Evolutionary conservation across 768 basidiomycete genomes (phyloP), one percentile per base, ranked within the genome.

Genomic region (Rhodotorula babjevae): DNA sequence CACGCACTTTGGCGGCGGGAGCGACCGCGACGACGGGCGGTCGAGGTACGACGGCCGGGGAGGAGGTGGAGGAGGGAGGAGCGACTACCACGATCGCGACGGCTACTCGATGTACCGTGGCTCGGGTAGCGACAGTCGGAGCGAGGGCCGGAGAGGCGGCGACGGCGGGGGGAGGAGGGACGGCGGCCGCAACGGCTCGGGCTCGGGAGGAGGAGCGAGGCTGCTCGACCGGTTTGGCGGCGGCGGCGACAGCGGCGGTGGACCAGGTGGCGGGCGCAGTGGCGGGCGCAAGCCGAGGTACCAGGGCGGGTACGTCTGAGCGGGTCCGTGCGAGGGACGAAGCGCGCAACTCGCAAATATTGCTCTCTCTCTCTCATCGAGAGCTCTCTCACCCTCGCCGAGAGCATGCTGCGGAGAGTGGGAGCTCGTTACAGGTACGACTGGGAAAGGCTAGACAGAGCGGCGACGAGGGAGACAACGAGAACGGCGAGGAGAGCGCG

Each of bases 251-350:
- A 52, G 57, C 15, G 52, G 53, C 15, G 67, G 67, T 33, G 31
- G 55, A 14, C 33, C 21, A 12, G 57, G 57, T 3, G 31, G 56
- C 10, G 56, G 31, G 33, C 23, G 56, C 15, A 42, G 47, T 27
- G 66, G 71, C 5, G 61, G 65, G 50, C 21, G 69, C 23, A 53
- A 50, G 42, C 71, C 71, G 66, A 29, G 56, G 18, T 72, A 72
- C 21, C 46, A 46, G 33, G 71, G 71, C 25, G 71, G 71, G 10
- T 72, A 72, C n/a, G 56, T 71, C 16, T 71, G 44, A 33, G 18
- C 16, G 3, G 40, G n/a, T 6, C 8, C 10, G 47, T 4, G 60
- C 23, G 1, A 2, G 50, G 5, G 36, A 36, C 36, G 36, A 50
- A 2, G 40, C 18, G 40, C 18, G 55, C 55, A 33, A 19, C 3